Evolutionary conservation across 805 yeast species (phyloP), one percentile per base, ranked within the genome.

Genomic region (Kodamaea restingae): DNA sequence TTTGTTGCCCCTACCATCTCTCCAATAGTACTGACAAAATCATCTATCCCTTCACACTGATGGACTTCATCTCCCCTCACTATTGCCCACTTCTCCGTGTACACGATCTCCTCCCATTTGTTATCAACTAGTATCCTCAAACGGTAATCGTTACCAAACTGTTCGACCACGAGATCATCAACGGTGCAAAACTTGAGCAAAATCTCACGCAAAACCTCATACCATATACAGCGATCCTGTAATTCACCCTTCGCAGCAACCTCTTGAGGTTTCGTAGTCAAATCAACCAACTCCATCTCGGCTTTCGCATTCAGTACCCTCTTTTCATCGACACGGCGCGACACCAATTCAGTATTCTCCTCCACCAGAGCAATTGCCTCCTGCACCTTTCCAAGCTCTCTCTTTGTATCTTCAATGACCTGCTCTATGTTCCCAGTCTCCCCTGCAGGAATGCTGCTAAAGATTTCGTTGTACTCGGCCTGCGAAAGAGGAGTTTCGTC

Each of bases 121-220:
- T 29, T 15, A 3, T 11, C 30, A 18, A 15, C 33, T 4, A n/a
- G 9, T 2, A 35, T 38, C n/a, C 11, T 29, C 11, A 39, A n/a
- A 12, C 18, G 22, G 27, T 22, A 33, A 1, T 18, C 11, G 7
- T 10, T 21, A 9, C 31, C 29, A 4, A 3, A 34, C 18, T 35
- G 26, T 14, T 29, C 27, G 27, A 46, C 31, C 15, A 32, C 32
- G 15, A 47, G 15, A 4, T 24, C 20, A 15, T 26, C 28, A 9
- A 47, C 20, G 11, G 33, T 36, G 7, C 44, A 35, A 29, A 47
- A 48, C 32, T 40, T 38, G 15, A 49, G 26, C 35, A 56, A 32
- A 11, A 53, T 44, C 5, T 48, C 52, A 32, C 46, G 52, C 51
- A 54, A 51, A 21, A 52, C 53, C 29, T 50, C 44, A 35, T 54